Evolutionary conservation across 140 eudicot species (phyloP).

Genomic region (Oenanthe javanica): DNA sequence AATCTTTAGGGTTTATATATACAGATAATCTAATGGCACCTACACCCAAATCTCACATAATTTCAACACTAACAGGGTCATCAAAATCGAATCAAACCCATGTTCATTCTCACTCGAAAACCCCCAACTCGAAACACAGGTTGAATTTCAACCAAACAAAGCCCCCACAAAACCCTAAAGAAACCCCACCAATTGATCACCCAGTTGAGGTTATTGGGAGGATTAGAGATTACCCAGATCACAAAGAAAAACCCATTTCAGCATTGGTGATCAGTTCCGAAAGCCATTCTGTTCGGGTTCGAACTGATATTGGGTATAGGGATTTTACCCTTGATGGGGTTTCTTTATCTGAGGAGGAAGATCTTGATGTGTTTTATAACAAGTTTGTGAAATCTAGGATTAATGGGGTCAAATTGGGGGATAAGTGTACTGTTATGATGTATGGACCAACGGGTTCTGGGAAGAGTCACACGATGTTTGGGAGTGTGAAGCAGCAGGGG

Average conservation of each 20-base stretch:
- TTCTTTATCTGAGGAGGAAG: slow-evolving; percentile 63
- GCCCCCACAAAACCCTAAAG: slow-evolving; percentile 57
- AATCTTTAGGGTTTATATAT: neutral
- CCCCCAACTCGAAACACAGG: slow-evolving; percentile 57
- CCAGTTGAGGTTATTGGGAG: slow-evolving; percentile 90
- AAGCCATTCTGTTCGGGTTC: slow-evolving; percentile 41
- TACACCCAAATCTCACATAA: slow-evolving; percentile 29
- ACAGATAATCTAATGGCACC: slow-evolving; percentile 42
- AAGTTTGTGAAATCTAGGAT: slow-evolving; percentile 67
- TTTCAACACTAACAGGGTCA: slow-evolving; percentile 33
- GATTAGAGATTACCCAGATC: slow-evolving; percentile 70
- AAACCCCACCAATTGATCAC: slow-evolving; percentile 45
- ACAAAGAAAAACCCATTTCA: slow-evolving; percentile 41
- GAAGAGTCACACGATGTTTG: slow-evolving; percentile 93
- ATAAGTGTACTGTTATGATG: slow-evolving; percentile 90
- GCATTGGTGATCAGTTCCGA: slow-evolving; percentile 40
- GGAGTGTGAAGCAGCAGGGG: slow-evolving; percentile 77
- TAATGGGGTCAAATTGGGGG: slow-evolving; percentile 79
- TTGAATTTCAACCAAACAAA: slow-evolving; percentile 38
- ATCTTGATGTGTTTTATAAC: slow-evolving; percentile 71
- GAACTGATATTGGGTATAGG: slow-evolving; percentile 76
- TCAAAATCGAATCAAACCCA: slow-evolving; percentile 31
- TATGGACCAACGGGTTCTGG: slow-evolving; percentile 98
- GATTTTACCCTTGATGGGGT: slow-evolving; percentile 89
- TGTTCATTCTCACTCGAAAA: slow-evolving; percentile 22